Conservation (phyloP, 192 early-diverging fungal species). For the Thoreauomyces humboldtii region DNA sequence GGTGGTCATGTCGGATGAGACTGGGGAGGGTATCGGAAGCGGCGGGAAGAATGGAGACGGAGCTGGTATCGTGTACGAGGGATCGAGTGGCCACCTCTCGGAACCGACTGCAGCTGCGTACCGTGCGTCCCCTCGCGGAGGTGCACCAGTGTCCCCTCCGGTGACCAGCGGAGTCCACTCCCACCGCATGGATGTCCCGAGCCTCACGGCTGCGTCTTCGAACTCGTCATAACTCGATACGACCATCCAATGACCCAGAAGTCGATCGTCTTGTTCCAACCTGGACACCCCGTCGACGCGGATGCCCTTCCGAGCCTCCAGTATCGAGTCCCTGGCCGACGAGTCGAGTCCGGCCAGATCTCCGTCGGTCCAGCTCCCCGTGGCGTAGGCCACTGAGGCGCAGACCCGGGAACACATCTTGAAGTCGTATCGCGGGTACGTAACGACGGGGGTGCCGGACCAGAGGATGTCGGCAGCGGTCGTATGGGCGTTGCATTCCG, state of each 20-base stretch:
- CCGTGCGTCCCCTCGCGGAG: no score
- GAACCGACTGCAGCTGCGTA: background rate
- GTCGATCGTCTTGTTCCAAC: constrained; percentile 20
- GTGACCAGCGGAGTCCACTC: no score
- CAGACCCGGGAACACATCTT: constrained; percentile 91
- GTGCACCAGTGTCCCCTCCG: no score
- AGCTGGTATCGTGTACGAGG: no score
- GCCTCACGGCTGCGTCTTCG: constrained; percentile 43
- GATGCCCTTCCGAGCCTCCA: background rate
- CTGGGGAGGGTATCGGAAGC: no score
- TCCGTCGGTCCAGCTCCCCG: constrained; percentile 51
- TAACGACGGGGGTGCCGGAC: constrained; percentile 90
- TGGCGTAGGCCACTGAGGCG: constrained; percentile 79
- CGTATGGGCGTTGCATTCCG: constrained; percentile 96
- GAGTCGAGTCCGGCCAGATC: constrained; percentile 47
- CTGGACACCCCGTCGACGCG: constrained; percentile 21
- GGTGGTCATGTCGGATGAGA: no score
- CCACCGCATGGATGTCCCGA: constrained; percentile 36
- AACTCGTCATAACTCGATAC: constrained; percentile 48
- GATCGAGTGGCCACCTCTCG: no score
- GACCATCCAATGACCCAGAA: constrained; percentile 50
- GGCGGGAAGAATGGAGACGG: no score
- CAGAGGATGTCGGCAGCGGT: constrained; percentile 94
- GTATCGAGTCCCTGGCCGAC: background rate
- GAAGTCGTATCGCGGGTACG: constrained; percentile 82